Conservation (phyloP, 257 asterid species). For the Verbena officinalis region DNA sequence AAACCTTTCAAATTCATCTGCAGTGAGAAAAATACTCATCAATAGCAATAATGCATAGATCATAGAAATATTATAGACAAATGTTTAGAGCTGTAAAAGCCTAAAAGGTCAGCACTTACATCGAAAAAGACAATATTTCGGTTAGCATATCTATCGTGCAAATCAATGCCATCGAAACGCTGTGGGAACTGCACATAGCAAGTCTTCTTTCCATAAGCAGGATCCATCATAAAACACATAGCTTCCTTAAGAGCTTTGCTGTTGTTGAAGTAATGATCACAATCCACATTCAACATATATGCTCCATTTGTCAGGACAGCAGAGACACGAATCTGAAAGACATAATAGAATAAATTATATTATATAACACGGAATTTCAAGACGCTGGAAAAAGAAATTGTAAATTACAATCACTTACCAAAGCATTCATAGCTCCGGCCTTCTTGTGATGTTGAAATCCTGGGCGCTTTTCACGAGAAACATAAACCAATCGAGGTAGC, state of each 20-base stretch:
- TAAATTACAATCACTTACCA: slow-evolving; percentile 50
- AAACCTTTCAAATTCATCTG: slow-evolving; percentile 65
- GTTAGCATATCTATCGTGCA: slow-evolving; percentile 76
- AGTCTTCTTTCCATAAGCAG: slow-evolving; percentile 62
- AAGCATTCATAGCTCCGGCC: slow-evolving; percentile 89
- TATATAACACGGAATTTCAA: not conserved
- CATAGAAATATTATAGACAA: not conserved
- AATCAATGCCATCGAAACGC: slow-evolving; percentile 79
- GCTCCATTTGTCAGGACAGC: slow-evolving; percentile 81
- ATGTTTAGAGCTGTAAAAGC: not conserved
- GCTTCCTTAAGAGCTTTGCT: slow-evolving; percentile 76
- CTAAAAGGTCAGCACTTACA: slow-evolving; percentile 32
- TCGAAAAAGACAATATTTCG: slow-evolving; percentile 58
- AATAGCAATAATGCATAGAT: not conserved
- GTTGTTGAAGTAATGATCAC: slow-evolving; percentile 61
- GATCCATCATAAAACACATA: slow-evolving; percentile 78
- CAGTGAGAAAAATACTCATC: slow-evolving; percentile 6
- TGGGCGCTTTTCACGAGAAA: slow-evolving; percentile 84
- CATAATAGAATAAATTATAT: not conserved
- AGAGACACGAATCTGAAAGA: slow-evolving; percentile 69
- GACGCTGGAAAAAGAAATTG: not conserved
- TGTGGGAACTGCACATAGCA: slow-evolving; percentile 78
- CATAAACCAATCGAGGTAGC: slow-evolving; percentile 81
- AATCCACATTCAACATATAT: slow-evolving; percentile 66
- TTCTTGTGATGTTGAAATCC: slow-evolving; percentile 90